A percentile compares a stretch with the other conserved stretches of the same genome.
These are phyloP conservation scores for Annona squamosa DNA, from an alignment of 164 flowering plant species.

Conservation along the genomic window DNA sequence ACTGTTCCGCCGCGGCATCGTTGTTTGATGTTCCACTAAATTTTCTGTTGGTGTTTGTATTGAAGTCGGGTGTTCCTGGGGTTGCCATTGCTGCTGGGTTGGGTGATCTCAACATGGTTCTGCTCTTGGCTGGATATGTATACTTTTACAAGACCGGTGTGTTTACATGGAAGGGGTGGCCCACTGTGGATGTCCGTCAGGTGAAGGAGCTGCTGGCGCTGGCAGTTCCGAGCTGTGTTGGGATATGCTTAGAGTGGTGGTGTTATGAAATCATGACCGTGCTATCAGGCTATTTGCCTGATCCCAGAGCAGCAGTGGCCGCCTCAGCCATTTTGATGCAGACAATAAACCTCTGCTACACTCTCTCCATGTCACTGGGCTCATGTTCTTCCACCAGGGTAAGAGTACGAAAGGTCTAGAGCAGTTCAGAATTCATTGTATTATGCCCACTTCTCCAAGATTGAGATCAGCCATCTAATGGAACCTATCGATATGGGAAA, in stretches of 20 bases:
- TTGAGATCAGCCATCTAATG: no score
- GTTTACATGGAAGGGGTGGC: slow-evolving; percentile 26
- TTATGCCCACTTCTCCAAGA: no score
- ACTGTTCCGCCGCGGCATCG: slow-evolving; percentile 57
- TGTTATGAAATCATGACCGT: slow-evolving; percentile 10
- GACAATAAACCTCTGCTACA: slow-evolving; percentile 59
- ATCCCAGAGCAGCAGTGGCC: slow-evolving; percentile 7
- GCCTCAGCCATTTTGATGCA: slow-evolving; percentile 7
- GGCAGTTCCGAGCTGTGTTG: slow-evolving; percentile 3
- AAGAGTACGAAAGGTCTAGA: slow-evolving; percentile 3
- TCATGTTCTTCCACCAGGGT: slow-evolving; percentile 89
- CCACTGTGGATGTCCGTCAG: slow-evolving; percentile 28
- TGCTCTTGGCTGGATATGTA: slow-evolving; percentile 58
- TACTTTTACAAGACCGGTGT: slow-evolving; percentile 29
- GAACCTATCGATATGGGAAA: no score
- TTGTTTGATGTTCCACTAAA: slow-evolving; percentile 67
- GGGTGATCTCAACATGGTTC: slow-evolving; percentile 65
- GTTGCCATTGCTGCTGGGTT: slow-evolving; percentile 73
- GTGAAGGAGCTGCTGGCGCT: slow-evolving; percentile 20
- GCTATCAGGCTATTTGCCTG: slow-evolving; percentile 1
- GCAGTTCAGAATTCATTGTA: neutral
- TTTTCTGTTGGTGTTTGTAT: slow-evolving; percentile 32
- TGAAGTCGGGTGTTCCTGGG: slow-evolving; percentile 56
- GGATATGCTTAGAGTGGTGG: slow-evolving; percentile 9
- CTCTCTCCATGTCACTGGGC: slow-evolving; percentile 87